Conservation (phyloP, 1,139 yeast genomes). For the Casaregolazyma lundiana region DNA sequence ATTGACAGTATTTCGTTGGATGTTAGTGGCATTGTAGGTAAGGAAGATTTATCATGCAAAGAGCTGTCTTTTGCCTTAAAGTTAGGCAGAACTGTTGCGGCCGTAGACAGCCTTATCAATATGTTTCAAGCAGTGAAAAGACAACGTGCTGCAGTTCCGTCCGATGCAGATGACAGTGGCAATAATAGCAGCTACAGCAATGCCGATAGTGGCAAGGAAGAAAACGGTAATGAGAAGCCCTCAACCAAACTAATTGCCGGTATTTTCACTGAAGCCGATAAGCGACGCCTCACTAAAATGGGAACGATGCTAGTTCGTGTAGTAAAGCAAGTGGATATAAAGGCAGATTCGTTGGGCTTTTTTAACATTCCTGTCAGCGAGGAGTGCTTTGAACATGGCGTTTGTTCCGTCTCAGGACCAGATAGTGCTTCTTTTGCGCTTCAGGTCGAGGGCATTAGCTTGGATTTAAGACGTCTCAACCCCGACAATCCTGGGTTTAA, state of each 20-base stretch:
- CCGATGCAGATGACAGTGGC: background rate
- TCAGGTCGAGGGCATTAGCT: slow-evolving; percentile 34
- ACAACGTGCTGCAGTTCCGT: background rate
- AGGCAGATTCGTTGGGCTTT: slow-evolving; percentile 28
- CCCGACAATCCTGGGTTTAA: slow-evolving; percentile 38
- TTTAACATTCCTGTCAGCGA: slow-evolving; percentile 21
- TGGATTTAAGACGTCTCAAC: slow-evolving; percentile 37
- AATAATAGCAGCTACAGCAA: slow-evolving; percentile 13
- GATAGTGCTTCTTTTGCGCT: slow-evolving; percentile 21
- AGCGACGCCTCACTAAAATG: slow-evolving; percentile 23
- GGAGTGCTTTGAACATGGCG: slow-evolving; percentile 8
- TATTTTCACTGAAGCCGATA: slow-evolving; percentile 18
- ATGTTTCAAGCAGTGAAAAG: slow-evolving; percentile 14
- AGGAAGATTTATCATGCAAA: slow-evolving; percentile 30
- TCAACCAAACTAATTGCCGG: slow-evolving; percentile 8
- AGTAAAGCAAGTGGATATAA: slow-evolving; percentile 34
- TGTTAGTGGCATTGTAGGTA: slow-evolving; percentile 32
- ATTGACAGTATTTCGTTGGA: slow-evolving; percentile 31
- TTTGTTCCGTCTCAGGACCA: slow-evolving; percentile 8
- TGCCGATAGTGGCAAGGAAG: background rate
- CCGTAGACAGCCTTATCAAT: slow-evolving; percentile 21
- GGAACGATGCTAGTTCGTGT: slow-evolving; percentile 33
- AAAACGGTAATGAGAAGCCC: background rate
- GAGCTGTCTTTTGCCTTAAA: slow-evolving; percentile 33
- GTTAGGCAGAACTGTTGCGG: slow-evolving; percentile 25